These are phyloP conservation scores for Pseudopediastrum boryanum DNA, from an alignment of 139 green algal genomes.

Conservation along the genomic window DNA sequence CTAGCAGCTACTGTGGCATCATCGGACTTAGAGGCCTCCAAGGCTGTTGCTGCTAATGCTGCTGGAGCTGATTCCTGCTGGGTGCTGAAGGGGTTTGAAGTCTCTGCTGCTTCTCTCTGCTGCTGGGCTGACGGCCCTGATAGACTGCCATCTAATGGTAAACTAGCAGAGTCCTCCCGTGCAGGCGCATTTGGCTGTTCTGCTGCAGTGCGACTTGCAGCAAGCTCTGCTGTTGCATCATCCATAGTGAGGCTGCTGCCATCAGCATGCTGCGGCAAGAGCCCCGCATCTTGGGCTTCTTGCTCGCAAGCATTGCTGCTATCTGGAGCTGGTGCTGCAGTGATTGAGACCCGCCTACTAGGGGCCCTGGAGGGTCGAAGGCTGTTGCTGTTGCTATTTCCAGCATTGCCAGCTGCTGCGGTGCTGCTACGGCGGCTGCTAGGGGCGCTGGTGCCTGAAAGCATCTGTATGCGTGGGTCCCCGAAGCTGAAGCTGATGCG, in stretches of 20 bases:
- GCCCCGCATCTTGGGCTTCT: not conserved
- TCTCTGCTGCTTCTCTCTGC: conserved; percentile 21
- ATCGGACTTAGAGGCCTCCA: too few relatives aligned
- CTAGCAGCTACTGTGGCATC: conserved; percentile 5
- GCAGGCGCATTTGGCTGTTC: not conserved
- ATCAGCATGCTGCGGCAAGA: not conserved
- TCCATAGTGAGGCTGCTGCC: not conserved
- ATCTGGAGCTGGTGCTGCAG: not conserved
- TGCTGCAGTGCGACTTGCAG: not conserved
- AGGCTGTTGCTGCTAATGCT: not conserved
- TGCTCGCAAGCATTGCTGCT: not conserved
- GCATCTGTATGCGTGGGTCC: conserved; percentile 27
- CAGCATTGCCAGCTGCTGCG: not conserved
- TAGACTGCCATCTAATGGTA: not conserved
- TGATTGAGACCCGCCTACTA: too few relatives aligned
- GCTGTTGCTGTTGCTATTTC: not conserved
- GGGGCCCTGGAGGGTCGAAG: not conserved
- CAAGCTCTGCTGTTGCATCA: not conserved
- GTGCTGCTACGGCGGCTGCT: not conserved
- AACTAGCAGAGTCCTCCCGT: not conserved
- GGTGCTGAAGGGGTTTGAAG: not conserved
- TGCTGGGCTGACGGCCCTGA: not conserved
- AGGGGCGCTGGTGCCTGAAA: conserved; percentile 4
- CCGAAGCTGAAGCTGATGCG: conserved; percentile 33
- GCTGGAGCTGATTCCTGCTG: not conserved